Evolutionary conservation across 805 yeast species (phyloP).

Genomic region (Kregervanrija delftensis): DNA sequence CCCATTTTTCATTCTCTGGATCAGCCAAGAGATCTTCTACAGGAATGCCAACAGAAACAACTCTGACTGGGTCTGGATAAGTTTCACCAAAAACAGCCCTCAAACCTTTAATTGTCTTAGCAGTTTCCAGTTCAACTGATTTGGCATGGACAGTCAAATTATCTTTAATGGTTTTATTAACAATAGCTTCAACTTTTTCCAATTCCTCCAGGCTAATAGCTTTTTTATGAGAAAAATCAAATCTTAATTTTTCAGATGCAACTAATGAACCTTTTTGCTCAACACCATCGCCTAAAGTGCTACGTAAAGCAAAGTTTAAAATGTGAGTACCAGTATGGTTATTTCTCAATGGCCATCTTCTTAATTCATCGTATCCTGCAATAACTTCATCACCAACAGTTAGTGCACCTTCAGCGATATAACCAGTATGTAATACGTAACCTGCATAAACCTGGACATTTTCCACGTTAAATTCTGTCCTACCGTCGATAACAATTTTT

Average conservation of each 20-base stretch:
- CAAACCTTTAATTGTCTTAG: slow-evolving; percentile 72
- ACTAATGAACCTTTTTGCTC: slow-evolving; percentile 97
- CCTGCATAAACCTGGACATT: slow-evolving; percentile 94
- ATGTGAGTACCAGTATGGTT: slow-evolving; percentile 99
- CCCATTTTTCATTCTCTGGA: slow-evolving; percentile 75
- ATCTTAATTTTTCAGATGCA: slow-evolving; percentile 90
- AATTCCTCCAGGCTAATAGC: slow-evolving; percentile 70
- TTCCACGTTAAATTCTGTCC: slow-evolving; percentile 79
- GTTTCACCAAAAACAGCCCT: slow-evolving; percentile 99
- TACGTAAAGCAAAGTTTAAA: slow-evolving; percentile 80
- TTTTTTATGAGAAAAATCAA: slow-evolving; percentile 92
- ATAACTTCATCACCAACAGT: slow-evolving; percentile 63
- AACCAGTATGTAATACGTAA: slow-evolving; percentile 92
- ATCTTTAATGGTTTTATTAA: slow-evolving; percentile 62
- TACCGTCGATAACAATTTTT: slow-evolving; percentile 80
- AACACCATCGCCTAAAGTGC: slow-evolving; percentile 77
- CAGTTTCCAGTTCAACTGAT: slow-evolving; percentile 70
- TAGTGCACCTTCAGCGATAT: slow-evolving; percentile 67
- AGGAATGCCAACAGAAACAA: slow-evolving; percentile 89
- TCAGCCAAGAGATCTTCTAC: slow-evolving; percentile 71
- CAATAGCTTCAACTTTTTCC: slow-evolving; percentile 65
- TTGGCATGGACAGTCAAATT: slow-evolving; percentile 72
- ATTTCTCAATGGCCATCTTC: slow-evolving; percentile 95
- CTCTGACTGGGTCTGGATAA: slow-evolving; percentile 98
- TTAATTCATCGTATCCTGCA: slow-evolving; percentile 84